A percentile compares a stretch with the other conserved stretches of the same genome.
phyloP scores from a whole-genome alignment of 1,139 yeast species.

The Geotrichum histeridarum region DNA sequence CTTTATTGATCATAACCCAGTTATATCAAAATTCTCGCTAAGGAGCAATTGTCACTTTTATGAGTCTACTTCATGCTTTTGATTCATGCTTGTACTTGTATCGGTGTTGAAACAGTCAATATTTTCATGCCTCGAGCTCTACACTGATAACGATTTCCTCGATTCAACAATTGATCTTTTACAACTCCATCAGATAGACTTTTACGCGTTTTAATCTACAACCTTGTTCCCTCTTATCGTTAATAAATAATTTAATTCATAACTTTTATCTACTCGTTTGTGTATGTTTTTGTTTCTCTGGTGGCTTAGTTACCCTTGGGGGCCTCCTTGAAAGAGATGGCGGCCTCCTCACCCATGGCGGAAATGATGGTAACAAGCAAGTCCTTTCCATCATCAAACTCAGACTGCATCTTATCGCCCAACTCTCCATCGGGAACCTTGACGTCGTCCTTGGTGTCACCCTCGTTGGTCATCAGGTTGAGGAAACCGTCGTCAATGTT shows the following conservation, averaged over 20 bases:
- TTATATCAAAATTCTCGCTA: too few species aligned
- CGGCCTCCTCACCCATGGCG: conserved; percentile 99
- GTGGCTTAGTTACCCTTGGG: conserved; percentile 50
- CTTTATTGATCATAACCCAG: not conserved
- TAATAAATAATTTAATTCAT: not conserved
- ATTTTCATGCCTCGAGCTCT: too few species aligned
- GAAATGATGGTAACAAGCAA: conserved; percentile 89
- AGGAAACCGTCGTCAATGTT: conserved; percentile 98
- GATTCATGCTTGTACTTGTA: not conserved
- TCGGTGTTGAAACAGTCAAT: not conserved
- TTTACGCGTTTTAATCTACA: too few species aligned
- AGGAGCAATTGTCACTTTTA: too few species aligned
- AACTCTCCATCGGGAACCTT: conserved; percentile 96
- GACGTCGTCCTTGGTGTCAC: conserved; percentile 99
- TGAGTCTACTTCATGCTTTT: too few species aligned
- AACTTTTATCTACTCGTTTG: not conserved
- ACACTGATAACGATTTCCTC: too few species aligned
- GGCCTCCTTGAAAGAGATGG: conserved; percentile 96
- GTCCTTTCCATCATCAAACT: conserved; percentile 97
- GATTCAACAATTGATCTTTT: too few species aligned
- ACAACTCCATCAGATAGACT: too few species aligned
- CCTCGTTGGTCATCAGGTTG: conserved; percentile 92
- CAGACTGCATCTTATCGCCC: conserved; percentile 86
- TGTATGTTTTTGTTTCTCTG: too few species aligned
- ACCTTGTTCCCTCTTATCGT: not conserved